Evolutionary conservation across 108 stramenopile species (phyloP).

Genomic region (Skeletonema potamos): DNA sequence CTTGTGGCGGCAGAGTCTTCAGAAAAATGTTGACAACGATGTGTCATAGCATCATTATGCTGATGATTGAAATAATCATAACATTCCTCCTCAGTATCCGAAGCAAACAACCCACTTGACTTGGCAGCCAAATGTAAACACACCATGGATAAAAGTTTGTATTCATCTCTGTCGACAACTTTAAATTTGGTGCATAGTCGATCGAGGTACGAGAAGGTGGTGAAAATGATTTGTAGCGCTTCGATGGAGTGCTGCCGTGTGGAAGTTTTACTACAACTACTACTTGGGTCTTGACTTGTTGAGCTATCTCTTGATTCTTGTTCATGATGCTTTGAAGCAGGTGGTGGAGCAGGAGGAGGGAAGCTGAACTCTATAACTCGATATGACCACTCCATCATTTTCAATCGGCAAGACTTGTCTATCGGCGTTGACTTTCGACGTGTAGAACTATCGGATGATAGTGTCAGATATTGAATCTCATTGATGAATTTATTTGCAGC

Average conservation of each 20-base stretch:
- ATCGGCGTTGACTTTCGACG: not conserved
- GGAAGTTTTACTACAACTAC: not conserved
- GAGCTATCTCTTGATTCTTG: not conserved
- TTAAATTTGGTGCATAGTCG: not conserved
- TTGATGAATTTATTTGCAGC: not conserved
- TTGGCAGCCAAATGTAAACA: constrained; percentile 4
- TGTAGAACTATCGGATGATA: not conserved
- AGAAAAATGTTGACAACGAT: not conserved
- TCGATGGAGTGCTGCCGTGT: constrained; percentile 1
- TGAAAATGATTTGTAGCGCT: not conserved
- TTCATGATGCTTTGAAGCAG: not conserved
- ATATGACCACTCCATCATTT: constrained; percentile 8
- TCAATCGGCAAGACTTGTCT: not conserved
- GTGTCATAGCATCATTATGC: not conserved
- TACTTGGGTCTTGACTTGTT: not conserved
- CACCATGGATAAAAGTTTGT: constrained; percentile 5
- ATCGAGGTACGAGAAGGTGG: not conserved
- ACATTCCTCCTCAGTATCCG: not conserved
- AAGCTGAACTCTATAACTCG: not conserved
- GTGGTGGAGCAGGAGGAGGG: not conserved
- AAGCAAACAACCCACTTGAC: not conserved
- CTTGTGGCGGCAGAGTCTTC: not conserved
- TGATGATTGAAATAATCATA: not conserved
- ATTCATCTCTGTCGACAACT: not conserved
- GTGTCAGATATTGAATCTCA: not conserved